Evolutionary conservation across 2,329 filamentous ascomycete species (phyloP).

Genomic region (Aspergillus intermedius): DNA sequence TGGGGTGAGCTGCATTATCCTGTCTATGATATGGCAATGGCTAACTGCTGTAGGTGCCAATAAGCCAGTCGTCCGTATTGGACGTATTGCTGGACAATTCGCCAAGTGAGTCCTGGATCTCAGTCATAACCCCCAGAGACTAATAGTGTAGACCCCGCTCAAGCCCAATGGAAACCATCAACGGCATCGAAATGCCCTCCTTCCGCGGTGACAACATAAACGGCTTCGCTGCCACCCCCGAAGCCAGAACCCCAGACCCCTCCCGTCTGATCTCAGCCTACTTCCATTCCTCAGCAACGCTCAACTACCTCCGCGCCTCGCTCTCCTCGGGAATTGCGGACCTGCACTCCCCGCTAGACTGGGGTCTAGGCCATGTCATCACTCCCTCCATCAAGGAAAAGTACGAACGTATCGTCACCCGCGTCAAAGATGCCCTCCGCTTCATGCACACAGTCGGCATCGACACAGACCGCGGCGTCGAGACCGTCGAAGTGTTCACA

Average conservation of each 20-base stretch:
- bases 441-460: constrained; percentile 95
- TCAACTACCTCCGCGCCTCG: constrained; percentile 85
- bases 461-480: constrained; percentile 72
- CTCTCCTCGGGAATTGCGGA: constrained; percentile 86
- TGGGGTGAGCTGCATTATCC: constrained; percentile 58
- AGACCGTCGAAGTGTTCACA: constrained; percentile 91
- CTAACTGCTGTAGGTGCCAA: constrained; percentile 42
- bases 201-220: constrained; percentile 97
- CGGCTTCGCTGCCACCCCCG: constrained; percentile 60
- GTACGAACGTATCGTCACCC: constrained; percentile 76
- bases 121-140: neutral
- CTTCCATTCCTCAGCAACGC: constrained; percentile 87
- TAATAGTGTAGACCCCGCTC: constrained; percentile 58
- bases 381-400: constrained; percentile 77
- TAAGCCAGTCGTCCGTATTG: constrained; percentile 84
- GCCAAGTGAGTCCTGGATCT: constrained; percentile 55
- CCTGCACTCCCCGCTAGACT: constrained; percentile 86
- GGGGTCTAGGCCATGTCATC: constrained; percentile 85
- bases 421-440: constrained; percentile 81
- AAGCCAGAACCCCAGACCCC: constrained; percentile 76
- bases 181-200: constrained; percentile 75
- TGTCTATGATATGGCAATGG: constrained; percentile 1
- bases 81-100: constrained; percentile 94
- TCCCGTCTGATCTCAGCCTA: constrained; percentile 82
- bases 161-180: constrained; percentile 73